Conservation (phyloP, 805 yeast species). For the Schwanniomyces vanrijiae region DNA sequence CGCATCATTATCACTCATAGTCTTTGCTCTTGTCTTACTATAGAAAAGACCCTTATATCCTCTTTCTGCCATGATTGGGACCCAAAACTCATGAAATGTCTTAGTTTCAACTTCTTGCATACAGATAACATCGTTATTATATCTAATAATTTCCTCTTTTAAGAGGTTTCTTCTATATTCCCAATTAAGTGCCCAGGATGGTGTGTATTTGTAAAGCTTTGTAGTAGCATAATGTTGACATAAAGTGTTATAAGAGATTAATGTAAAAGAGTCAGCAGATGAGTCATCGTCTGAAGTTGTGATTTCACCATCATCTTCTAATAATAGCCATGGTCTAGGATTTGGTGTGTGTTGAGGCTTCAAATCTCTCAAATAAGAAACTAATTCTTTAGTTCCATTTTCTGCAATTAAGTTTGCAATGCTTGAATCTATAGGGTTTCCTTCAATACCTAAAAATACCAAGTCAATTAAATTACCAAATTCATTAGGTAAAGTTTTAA, state of each 20-base stretch:
- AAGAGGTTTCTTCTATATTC: conserved; percentile 78
- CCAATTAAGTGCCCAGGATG: conserved; percentile 97
- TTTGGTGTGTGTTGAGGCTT: conserved; percentile 69
- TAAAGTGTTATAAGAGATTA: conserved; percentile 85
- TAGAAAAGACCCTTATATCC: conserved; percentile 85
- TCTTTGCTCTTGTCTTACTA: conserved; percentile 88
- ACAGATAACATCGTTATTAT: conserved; percentile 77
- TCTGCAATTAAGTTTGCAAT: conserved; percentile 68
- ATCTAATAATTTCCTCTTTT: conserved; percentile 66
- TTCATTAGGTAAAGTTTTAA: conserved; percentile 74
- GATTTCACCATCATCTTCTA: conserved; percentile 76
- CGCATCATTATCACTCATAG: conserved; percentile 78
- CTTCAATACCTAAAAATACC: conserved; percentile 88
- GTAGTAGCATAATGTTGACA: conserved; percentile 96
- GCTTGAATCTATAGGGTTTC: conserved; percentile 76
- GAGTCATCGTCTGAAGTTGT: conserved; percentile 29
- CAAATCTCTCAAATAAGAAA: conserved; percentile 77
- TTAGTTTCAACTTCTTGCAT: conserved; percentile 93
- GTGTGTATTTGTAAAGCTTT: conserved; percentile 89
- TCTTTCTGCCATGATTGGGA: conserved; percentile 63
- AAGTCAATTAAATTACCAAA: conserved; percentile 84
- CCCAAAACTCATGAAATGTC: conserved; percentile 85
- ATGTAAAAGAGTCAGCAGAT: conserved; percentile 55
- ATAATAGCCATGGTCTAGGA: conserved; percentile 80
- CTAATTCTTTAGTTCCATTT: conserved; percentile 81